phyloP scores from a whole-genome alignment of 140 eudicot genomes.

The Cichorium intybus region DNA sequence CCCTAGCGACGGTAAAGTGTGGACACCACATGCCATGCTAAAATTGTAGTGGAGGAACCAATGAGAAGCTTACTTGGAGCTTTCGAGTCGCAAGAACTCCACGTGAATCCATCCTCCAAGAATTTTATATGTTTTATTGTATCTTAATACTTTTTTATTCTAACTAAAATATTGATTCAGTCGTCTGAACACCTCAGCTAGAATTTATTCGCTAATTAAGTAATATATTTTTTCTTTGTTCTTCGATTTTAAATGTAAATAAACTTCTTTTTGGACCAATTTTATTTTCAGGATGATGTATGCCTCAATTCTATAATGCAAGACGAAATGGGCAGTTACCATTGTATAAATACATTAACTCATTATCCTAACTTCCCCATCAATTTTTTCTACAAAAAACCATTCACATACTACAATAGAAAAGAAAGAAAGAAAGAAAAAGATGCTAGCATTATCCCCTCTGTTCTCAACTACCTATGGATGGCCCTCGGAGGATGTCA shows the following conservation, averaged over 20 bases:
- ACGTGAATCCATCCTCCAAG: slow-evolving; percentile 1
- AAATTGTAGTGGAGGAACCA: neutral
- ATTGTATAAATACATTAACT: slow-evolving; percentile 20
- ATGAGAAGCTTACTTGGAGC: slow-evolving; percentile 5
- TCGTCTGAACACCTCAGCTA: neutral
- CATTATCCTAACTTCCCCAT: slow-evolving; percentile 10
- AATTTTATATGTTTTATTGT: neutral
- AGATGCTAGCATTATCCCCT: slow-evolving; percentile 34
- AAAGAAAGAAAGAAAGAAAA: neutral
- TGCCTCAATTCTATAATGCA: slow-evolving; percentile 7
- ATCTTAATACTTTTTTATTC: neutral
- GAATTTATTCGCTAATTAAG: neutral
- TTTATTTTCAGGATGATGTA: slow-evolving; percentile 10
- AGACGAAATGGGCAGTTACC: slow-evolving; percentile 6
- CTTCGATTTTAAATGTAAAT: neutral
- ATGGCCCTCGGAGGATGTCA: slow-evolving; percentile 22
- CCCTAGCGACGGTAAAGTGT: neutral
- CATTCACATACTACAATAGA: neutral
- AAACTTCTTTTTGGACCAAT: neutral
- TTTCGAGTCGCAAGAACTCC: neutral
- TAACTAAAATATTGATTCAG: neutral
- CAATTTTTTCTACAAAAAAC: slow-evolving; percentile 6
- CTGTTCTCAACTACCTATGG: slow-evolving; percentile 27
- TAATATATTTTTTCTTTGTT: neutral
- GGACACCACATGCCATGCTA: neutral